Evolutionary conservation across 164 flowering plant genomes (phyloP).

Genomic region (Tetrastigma voinierianum): DNA sequence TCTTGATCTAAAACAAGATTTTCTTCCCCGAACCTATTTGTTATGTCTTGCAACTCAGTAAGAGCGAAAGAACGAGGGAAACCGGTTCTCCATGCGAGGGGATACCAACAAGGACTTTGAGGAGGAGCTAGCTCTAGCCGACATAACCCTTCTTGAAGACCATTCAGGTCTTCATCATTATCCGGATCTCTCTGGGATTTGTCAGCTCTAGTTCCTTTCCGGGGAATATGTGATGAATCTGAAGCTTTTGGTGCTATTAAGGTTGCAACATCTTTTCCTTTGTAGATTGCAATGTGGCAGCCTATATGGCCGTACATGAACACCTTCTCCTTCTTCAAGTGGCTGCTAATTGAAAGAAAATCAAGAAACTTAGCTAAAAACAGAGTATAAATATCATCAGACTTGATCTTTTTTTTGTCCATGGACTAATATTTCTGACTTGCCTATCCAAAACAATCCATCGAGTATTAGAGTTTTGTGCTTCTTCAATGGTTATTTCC

Average conservation of each 20-base stretch:
- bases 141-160: neutral
- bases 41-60: conserved; percentile 35
- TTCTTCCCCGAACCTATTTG: conserved; percentile 25
- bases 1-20: conserved; percentile 12
- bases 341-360: conserved; percentile 21
- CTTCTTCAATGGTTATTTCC: conserved; percentile 37
- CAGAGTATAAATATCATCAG: neutral
- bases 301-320: conserved; percentile 33
- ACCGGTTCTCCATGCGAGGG: conserved; percentile 37
- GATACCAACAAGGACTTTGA: conserved; percentile 31
- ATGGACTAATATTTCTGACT: too few species aligned
- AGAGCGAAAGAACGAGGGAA: conserved; percentile 28
- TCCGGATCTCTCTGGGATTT: conserved; percentile 1
- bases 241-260: conserved; percentile 26
- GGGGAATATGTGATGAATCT: neutral
- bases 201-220: neutral
- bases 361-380: neutral
- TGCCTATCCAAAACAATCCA: conserved; percentile 55
- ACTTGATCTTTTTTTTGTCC: too few species aligned
- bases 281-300: conserved; percentile 50
- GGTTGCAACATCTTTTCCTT: conserved; percentile 39
- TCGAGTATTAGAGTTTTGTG: conserved; percentile 31
- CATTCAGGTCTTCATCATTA: conserved; percentile 1
- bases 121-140: conserved; percentile 7
- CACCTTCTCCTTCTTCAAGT: conserved; percentile 36